Percentiles rank a stretch among this genome's conserved stretches.
These are phyloP conservation scores for Ustilago trichophora DNA, from an alignment of 1,284 basidiomycete genomes.

Conservation along the genomic window DNA sequence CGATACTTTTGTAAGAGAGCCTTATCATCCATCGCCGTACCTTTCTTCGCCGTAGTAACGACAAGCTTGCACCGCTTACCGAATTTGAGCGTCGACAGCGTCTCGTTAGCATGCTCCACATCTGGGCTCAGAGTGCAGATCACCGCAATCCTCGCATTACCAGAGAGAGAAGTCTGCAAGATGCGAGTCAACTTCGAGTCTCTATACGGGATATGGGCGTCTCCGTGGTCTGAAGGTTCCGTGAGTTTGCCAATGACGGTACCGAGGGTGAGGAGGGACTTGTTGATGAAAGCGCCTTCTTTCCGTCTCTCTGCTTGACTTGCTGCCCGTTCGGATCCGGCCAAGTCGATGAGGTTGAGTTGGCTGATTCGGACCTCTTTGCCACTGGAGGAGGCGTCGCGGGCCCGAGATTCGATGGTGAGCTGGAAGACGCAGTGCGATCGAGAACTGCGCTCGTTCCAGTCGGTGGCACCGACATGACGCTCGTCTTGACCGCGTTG, in stretches of 20 bases:
- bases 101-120: conserved; percentile 70
- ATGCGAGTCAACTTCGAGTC: conserved; percentile 71
- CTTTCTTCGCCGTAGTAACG: conserved; percentile 71
- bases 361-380: conserved; percentile 61
- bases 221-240: conserved; percentile 55
- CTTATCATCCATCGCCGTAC: conserved; percentile 68
- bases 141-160: conserved; percentile 71
- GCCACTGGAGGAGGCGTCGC: neutral
- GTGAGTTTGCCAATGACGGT: conserved; percentile 72
- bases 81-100: conserved; percentile 72
- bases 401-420: conserved; percentile 64
- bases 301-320: conserved; percentile 70
- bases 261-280: conserved; percentile 69
- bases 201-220: conserved; percentile 71
- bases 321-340: conserved; percentile 72
- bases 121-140: conserved; percentile 71
- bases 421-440: conserved; percentile 80
- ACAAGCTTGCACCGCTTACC: conserved; percentile 72
- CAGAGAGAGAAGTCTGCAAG: conserved; percentile 71
- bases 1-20: conserved; percentile 61
- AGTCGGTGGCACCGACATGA: conserved; percentile 92
- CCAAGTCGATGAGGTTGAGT: conserved; percentile 72
- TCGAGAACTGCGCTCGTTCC: conserved; percentile 94
- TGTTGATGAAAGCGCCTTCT: conserved; percentile 68
- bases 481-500: conserved; percentile 85